Evolutionary conservation across 1,284 basidiomycete genomes (phyloP).

Genomic region (Ganoderma resinaceum): DNA sequence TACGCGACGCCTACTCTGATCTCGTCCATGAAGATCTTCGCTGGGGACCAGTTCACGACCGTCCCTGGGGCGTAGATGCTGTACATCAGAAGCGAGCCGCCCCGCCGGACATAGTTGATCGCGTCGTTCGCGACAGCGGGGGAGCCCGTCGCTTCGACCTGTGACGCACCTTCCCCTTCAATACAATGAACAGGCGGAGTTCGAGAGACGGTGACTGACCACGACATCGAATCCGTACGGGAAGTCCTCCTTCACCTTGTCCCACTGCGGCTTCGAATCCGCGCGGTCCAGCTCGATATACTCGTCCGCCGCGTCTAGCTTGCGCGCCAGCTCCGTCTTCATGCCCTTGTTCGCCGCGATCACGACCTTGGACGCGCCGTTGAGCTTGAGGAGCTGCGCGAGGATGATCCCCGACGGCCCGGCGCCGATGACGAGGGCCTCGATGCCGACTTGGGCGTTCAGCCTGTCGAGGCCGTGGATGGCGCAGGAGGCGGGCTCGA

Average conservation of each 20-base stretch:
- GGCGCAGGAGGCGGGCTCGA: conserved; percentile 90
- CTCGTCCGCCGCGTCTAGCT: conserved; percentile 79
- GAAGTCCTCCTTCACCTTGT: conserved; percentile 76
- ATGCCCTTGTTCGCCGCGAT: conserved; percentile 86
- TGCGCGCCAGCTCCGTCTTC: conserved; percentile 83
- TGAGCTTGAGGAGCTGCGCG: conserved; percentile 84
- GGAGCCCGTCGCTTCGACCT: conserved; percentile 85
- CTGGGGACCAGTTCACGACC: conserved; percentile 81
- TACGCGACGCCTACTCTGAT: conserved; percentile 58
- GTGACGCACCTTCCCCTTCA: background rate
- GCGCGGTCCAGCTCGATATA: conserved; percentile 84
- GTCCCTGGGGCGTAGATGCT: conserved; percentile 77
- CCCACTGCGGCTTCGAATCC: conserved; percentile 79
- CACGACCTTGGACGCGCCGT: conserved; percentile 77
- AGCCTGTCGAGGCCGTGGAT: conserved; percentile 90
- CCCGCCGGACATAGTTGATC: conserved; percentile 85
- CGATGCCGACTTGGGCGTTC: conserved; percentile 75
- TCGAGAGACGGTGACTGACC: conserved; percentile 35
- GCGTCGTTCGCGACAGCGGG: conserved; percentile 81
- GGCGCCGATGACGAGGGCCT: conserved; percentile 79
- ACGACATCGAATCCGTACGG: conserved; percentile 90
- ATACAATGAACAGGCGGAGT: background rate
- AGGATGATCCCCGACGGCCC: conserved; percentile 86
- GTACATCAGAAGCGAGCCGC: conserved; percentile 76
- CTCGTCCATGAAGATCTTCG: conserved; percentile 87